Conservation (phyloP, 257 asterid genomes). For the Coffea canephora region DNA sequence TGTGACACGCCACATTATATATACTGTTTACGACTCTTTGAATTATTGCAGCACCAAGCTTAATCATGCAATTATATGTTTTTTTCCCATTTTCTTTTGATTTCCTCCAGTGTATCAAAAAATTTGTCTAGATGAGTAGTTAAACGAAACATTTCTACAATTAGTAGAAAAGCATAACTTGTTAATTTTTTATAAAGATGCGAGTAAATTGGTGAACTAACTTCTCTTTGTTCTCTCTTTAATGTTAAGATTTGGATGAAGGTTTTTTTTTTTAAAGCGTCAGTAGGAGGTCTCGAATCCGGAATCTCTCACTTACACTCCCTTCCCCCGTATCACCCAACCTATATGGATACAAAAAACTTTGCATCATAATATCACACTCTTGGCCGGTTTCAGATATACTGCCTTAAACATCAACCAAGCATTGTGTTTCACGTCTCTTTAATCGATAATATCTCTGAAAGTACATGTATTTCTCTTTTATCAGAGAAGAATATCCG, state of each 20-base stretch:
- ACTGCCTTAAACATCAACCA: neutral
- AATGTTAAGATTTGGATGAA: neutral
- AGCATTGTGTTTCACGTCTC: neutral
- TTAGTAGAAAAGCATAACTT: neutral
- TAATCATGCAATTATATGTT: too few relatives aligned
- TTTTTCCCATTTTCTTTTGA: neutral
- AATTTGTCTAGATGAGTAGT: neutral
- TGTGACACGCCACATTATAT: too few relatives aligned
- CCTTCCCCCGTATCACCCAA: too few relatives aligned
- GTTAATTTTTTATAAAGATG: neutral
- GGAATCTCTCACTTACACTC: too few relatives aligned
- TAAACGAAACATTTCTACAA: neutral
- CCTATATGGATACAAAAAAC: neutral
- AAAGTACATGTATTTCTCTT: slow-evolving; percentile 11
- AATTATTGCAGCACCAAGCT: too few relatives aligned
- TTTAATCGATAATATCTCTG: neutral
- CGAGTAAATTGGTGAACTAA: neutral
- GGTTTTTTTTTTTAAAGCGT: too few relatives aligned
- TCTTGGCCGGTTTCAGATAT: neutral
- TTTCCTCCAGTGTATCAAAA: neutral
- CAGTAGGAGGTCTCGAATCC: too few relatives aligned
- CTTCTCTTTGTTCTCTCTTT: neutral
- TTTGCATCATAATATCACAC: neutral
- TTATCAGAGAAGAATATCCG: slow-evolving; percentile 62
- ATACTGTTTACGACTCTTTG: too few relatives aligned